Evolutionary conservation across 179 eudicot species (phyloP).

Genomic region (Vitellaria paradoxa): DNA sequence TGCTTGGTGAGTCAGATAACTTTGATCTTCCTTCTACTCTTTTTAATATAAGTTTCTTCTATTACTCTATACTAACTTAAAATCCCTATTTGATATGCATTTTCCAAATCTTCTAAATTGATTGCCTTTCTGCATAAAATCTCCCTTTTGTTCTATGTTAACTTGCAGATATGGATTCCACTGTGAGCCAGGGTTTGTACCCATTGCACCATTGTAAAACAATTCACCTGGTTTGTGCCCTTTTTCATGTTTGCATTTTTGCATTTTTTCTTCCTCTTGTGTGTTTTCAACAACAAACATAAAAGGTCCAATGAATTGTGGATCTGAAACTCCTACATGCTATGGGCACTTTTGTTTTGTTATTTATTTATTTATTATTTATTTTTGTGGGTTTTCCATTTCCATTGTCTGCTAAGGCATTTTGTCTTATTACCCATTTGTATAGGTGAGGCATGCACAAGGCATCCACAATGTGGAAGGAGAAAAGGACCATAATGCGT

Average conservation of each 20-base stretch:
- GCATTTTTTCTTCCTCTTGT: neutral
- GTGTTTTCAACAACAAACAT: neutral
- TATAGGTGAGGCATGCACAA: conserved; percentile 93
- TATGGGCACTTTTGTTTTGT: too few species aligned
- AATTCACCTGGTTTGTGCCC: conserved; percentile 62
- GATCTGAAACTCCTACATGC: neutral
- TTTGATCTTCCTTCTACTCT: neutral
- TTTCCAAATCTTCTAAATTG: neutral
- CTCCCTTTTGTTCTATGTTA: neutral
- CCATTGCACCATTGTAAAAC: conserved; percentile 79
- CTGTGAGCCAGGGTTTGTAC: conserved; percentile 51
- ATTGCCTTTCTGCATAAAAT: neutral
- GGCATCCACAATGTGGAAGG: conserved; percentile 93
- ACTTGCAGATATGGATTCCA: conserved; percentile 58
- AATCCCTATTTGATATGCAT: neutral
- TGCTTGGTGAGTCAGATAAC: conserved; percentile 2
- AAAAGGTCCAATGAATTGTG: conserved; percentile 4
- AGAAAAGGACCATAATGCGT: conserved; percentile 52
- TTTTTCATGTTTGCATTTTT: neutral
- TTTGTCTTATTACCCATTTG: neutral
- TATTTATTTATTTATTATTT: neutral
- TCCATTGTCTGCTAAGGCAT: neutral
- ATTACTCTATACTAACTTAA: neutral
- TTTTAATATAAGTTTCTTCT: too few species aligned
- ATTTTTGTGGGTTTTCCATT: neutral